phyloP scores from a whole-genome alignment of 139 green algal genomes.

The Trebouxia sp. region DNA sequence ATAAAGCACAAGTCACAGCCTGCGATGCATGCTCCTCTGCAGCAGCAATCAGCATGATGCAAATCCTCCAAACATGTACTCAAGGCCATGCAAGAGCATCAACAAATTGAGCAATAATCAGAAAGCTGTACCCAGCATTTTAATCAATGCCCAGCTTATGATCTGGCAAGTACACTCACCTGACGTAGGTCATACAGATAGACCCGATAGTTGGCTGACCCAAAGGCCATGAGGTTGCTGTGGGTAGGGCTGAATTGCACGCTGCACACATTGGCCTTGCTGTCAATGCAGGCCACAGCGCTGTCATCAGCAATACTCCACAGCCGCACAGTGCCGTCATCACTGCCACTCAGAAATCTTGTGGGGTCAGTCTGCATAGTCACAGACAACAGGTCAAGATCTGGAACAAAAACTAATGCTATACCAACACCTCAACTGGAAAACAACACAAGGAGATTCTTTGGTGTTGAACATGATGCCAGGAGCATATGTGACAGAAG shows the following conservation, averaged over 20 bases:
- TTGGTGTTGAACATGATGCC: not conserved
- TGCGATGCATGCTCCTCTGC: too few species aligned
- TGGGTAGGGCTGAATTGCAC: conserved; percentile 66
- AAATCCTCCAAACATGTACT: too few species aligned
- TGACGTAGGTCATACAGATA: conserved; percentile 72
- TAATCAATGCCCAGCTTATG: too few species aligned
- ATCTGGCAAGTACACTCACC: not conserved
- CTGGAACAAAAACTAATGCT: too few species aligned
- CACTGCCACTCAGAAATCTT: conserved; percentile 57
- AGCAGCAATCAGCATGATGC: too few species aligned
- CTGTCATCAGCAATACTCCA: conserved; percentile 40
- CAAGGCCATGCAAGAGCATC: too few species aligned
- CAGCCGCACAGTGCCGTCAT: conserved; percentile 60
- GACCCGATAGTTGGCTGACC: conserved; percentile 71
- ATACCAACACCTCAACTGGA: too few species aligned
- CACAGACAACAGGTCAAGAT: not conserved
- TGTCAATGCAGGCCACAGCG: conserved; percentile 56
- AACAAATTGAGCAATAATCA: too few species aligned
- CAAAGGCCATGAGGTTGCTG: conserved; percentile 68
- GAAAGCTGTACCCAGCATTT: too few species aligned
- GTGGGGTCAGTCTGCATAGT: conserved; percentile 58
- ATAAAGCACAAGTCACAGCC: too few species aligned
- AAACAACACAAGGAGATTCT: too few species aligned
- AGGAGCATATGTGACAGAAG: too few species aligned
- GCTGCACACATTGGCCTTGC: conserved; percentile 68